These are phyloP conservation scores for Phalaenopsis aphrodite DNA, from an alignment of 106 monocot genomes.

Conservation along the genomic window DNA sequence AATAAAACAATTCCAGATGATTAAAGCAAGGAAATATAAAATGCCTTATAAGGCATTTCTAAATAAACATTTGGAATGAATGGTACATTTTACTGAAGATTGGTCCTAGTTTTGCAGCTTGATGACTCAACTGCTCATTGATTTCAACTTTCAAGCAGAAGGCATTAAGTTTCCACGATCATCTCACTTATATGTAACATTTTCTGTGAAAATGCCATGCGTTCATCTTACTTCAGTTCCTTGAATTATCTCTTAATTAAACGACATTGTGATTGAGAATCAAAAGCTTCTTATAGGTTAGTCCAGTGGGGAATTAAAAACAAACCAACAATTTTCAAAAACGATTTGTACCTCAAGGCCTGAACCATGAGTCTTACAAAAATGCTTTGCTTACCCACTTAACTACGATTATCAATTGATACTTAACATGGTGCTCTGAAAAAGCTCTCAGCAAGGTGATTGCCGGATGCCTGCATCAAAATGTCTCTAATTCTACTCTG, in stretches of 20 bases:
- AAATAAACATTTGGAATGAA: not conserved
- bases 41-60: not conserved
- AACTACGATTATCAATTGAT: not conserved
- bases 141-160: not conserved
- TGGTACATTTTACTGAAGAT: not conserved
- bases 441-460: not conserved
- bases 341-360: not conserved
- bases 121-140: not conserved
- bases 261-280: slow-evolving; percentile 1
- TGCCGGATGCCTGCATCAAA: not conserved
- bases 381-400: not conserved
- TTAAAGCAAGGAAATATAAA: not conserved
- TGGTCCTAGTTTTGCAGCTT: not conserved
- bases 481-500: not conserved
- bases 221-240: not conserved
- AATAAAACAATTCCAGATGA: not conserved
- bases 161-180: not conserved
- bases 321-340: not conserved
- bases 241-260: not conserved
- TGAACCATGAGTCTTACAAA: not conserved
- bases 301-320: not conserved
- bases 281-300: not conserved
- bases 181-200: not conserved
- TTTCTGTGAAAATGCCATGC: not conserved
- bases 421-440: not conserved